Conservation (phyloP, 2,329 filamentous ascomycete species). For the Botrytis aclada region DNA sequence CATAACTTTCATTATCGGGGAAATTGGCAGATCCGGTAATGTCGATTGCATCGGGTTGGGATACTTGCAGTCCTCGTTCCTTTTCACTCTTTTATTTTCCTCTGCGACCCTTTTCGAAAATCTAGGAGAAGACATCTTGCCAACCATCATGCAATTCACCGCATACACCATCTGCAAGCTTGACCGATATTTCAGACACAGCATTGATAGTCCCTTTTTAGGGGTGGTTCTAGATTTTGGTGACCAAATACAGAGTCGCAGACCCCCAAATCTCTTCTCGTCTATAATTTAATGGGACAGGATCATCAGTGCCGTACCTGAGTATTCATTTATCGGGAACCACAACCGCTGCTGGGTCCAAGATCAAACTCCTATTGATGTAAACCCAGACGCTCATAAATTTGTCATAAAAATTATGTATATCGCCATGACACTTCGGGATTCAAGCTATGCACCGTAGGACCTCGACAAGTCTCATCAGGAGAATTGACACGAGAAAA, state of each 20-base stretch:
- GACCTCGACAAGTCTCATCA: neutral
- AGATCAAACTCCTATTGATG: neutral
- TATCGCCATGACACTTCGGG: neutral
- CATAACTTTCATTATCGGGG: conserved; percentile 1
- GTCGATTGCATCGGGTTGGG: neutral
- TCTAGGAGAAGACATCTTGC: neutral
- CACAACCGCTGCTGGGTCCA: neutral
- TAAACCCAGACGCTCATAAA: neutral
- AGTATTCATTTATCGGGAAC: neutral
- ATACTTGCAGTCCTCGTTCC: neutral
- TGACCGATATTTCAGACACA: neutral
- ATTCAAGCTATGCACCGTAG: neutral
- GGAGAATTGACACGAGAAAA: neutral
- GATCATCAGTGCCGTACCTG: neutral
- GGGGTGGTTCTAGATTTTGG: neutral
- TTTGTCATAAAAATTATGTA: neutral
- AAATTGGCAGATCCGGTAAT: neutral
- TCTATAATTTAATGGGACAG: neutral
- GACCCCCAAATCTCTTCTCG: neutral
- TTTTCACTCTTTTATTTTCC: neutral
- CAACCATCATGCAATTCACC: neutral
- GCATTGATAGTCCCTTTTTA: neutral
- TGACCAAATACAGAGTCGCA: neutral
- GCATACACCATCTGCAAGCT: neutral
- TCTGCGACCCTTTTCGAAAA: neutral